Conservation (phyloP, 257 asterid genomes). For the Solanum etuberosum region DNA sequence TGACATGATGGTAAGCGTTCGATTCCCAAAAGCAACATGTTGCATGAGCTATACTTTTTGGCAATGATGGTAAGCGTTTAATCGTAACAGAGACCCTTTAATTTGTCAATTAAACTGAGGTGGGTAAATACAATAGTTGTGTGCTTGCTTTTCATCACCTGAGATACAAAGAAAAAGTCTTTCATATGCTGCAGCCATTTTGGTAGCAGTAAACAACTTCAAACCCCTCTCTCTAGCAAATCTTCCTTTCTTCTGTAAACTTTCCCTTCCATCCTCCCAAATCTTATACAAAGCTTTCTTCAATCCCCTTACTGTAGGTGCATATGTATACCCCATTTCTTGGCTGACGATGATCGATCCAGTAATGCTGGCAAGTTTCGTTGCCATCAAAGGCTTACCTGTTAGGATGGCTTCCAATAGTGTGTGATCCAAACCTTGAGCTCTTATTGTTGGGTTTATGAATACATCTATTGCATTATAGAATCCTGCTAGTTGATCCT, state of each 20-base stretch:
- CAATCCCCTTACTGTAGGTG: constrained; percentile 45
- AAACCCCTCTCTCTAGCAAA: constrained; percentile 45
- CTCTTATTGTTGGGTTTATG: constrained; percentile 67
- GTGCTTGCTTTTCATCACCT: not conserved
- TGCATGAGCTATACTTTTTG: not conserved
- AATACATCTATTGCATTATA: constrained; percentile 50
- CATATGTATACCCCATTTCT: constrained; percentile 58
- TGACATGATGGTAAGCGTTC: not conserved
- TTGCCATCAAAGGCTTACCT: constrained; percentile 66
- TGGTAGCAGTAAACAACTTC: constrained; percentile 48
- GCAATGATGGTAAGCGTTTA: not conserved
- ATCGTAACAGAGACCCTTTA: not conserved
- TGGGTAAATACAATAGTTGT: constrained; percentile 9
- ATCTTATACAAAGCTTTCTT: constrained; percentile 47
- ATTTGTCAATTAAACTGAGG: not conserved
- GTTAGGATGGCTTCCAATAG: constrained; percentile 59
- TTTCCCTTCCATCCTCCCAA: constrained; percentile 44
- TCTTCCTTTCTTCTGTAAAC: constrained; percentile 38
- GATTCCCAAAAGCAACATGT: not conserved
- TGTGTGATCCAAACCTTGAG: constrained; percentile 78
- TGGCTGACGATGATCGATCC: constrained; percentile 39
- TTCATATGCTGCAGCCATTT: constrained; percentile 78
- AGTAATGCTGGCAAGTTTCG: constrained; percentile 55
- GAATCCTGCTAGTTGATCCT: constrained; percentile 35
- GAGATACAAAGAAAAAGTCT: constrained; percentile 64